A percentile compares a stretch with the other conserved stretches of the same genome.
Evolutionary conservation across 129 eudicot genomes (phyloP).

Genomic region (Flaveria trinervia): DNA sequence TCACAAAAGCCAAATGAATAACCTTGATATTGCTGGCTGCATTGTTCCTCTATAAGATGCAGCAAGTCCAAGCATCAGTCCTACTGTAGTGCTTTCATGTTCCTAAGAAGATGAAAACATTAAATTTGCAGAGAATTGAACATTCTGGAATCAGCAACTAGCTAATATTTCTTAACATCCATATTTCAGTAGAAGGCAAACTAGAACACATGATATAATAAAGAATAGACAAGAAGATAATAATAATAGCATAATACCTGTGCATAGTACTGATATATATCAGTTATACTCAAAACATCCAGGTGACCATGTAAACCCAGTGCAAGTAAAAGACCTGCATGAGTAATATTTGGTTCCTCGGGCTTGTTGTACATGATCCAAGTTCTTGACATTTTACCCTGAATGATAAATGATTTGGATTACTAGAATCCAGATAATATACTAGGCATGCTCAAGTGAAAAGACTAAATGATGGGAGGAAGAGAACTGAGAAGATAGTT

Average conservation of each 20-base stretch:
- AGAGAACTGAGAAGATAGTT: slow-evolving; percentile 3
- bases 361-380: slow-evolving; percentile 95
- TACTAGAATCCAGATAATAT: slow-evolving; percentile 19
- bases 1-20: slow-evolving; percentile 7
- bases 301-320: slow-evolving; percentile 93
- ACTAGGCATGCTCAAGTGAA: slow-evolving; percentile 2
- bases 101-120: slow-evolving; percentile 47
- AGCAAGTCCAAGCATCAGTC: slow-evolving; percentile 98
- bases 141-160: slow-evolving; percentile 15
- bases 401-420: slow-evolving; percentile 31
- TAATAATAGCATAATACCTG: slow-evolving; percentile 52
- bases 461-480: neutral
- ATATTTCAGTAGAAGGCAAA: slow-evolving; percentile 9
- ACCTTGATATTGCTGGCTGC: slow-evolving; percentile 96
- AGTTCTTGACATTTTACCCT: slow-evolving; percentile 97
- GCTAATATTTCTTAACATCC: slow-evolving; percentile 6
- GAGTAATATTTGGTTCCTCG: slow-evolving; percentile 79
- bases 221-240: slow-evolving; percentile 13
- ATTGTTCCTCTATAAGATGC: slow-evolving; percentile 97
- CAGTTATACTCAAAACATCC: slow-evolving; percentile 70
- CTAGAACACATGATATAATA: neutral
- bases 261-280: slow-evolving; percentile 73
- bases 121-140: neutral
- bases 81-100: slow-evolving; percentile 93
- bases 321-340: slow-evolving; percentile 95